phyloP scores from a whole-genome alignment of 306 rosid genomes.

The Vachellia pachyceras region DNA sequence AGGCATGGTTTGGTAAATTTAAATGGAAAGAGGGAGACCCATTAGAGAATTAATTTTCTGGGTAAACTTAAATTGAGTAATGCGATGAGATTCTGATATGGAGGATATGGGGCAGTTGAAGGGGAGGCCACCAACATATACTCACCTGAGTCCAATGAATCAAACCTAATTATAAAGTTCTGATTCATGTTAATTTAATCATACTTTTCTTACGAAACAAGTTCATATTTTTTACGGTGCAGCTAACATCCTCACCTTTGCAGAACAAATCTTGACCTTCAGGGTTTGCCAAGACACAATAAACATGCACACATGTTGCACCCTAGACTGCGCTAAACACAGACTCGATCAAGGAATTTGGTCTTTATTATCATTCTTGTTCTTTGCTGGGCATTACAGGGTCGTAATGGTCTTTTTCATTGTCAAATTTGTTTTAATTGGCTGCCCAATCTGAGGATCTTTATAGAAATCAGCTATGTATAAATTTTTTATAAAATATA shows the following conservation, averaged over 20 bases:
- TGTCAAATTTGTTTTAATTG: neutral
- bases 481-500: neutral
- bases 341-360: no score
- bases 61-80: neutral
- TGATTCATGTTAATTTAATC: neutral
- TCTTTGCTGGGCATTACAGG: neutral
- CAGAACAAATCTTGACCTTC: neutral
- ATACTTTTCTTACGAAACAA: neutral
- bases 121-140: constrained; percentile 66
- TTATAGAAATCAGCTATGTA: neutral
- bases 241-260: neutral
- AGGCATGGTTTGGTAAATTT: constrained; percentile 40
- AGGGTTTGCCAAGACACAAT: neutral
- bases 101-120: constrained; percentile 51
- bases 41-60: constrained; percentile 1
- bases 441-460: neutral
- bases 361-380: neutral
- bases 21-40: constrained; percentile 13
- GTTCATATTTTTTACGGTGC: neutral
- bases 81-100: neutral
- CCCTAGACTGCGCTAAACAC: neutral
- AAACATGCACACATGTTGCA: neutral
- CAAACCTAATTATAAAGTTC: constrained; percentile 55
- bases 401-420: no score
- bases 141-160: constrained; percentile 33